Conservation (phyloP, 2,329 filamentous ascomycete species). For the Phyllachora maydis region DNA sequence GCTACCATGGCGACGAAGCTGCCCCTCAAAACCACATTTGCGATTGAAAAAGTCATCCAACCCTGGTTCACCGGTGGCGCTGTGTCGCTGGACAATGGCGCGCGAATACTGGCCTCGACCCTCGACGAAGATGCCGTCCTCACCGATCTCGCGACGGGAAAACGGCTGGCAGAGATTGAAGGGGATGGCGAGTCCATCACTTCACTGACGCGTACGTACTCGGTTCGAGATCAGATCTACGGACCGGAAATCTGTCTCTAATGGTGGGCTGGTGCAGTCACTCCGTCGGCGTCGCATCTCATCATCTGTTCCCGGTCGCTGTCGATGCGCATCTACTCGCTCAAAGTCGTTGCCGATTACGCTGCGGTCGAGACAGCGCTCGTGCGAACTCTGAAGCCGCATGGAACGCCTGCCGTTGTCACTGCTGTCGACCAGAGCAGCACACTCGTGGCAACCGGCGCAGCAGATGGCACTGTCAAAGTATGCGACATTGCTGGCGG, state of each 20-base stretch:
- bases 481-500: conserved; percentile 89
- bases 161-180: conserved; percentile 68
- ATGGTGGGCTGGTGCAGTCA: conserved; percentile 40
- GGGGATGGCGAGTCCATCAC: conserved; percentile 65
- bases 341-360: conserved; percentile 38
- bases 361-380: conserved; percentile 44
- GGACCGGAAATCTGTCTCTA: conserved; percentile 4
- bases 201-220: conserved; percentile 36
- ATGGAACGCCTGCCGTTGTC: conserved; percentile 75
- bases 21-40: conserved; percentile 71
- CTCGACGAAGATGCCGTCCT: conserved; percentile 84
- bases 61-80: conserved; percentile 89
- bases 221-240: conserved; percentile 2
- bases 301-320: conserved; percentile 88
- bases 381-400: conserved; percentile 68
- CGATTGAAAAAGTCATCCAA: conserved; percentile 61
- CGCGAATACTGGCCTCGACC: conserved; percentile 66
- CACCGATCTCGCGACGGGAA: conserved; percentile 66
- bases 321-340: conserved; percentile 76
- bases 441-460: conserved; percentile 78
- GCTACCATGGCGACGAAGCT: conserved; percentile 36
- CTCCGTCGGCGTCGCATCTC: conserved; percentile 71
- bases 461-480: conserved; percentile 84
- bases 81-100: conserved; percentile 62
- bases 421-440: conserved; percentile 70